These are phyloP conservation scores for Jackrogersella minutella DNA, from an alignment of 495 filamentous ascomycete genomes.

Conservation along the genomic window DNA sequence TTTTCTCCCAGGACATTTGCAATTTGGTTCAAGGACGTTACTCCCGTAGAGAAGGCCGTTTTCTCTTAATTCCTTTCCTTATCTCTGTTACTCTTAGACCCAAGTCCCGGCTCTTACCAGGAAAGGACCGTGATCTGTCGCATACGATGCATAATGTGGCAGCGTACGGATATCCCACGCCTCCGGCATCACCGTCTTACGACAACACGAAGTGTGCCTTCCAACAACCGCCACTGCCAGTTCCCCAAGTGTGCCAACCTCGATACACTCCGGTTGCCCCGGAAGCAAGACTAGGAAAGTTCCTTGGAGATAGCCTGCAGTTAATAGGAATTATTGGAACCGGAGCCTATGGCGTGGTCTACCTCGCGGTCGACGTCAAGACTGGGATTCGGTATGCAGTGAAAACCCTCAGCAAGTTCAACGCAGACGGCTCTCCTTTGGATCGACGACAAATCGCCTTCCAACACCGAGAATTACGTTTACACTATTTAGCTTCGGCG, in stretches of 20 bases:
- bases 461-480: slow-evolving; percentile 89
- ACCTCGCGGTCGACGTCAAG: slow-evolving; percentile 88
- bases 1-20: slow-evolving; percentile 35
- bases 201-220: slow-evolving; percentile 52
- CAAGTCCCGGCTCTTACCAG: slow-evolving; percentile 25
- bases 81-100: slow-evolving; percentile 34
- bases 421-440: slow-evolving; percentile 71
- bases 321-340: slow-evolving; percentile 87
- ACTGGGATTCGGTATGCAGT: slow-evolving; percentile 88
- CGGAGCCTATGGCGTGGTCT: slow-evolving; percentile 96
- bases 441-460: slow-evolving; percentile 87
- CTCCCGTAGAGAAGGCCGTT: slow-evolving; percentile 41
- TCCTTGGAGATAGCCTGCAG: slow-evolving; percentile 83
- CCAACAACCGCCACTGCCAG: slow-evolving; percentile 49
- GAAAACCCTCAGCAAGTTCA: slow-evolving; percentile 92
- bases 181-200: slow-evolving; percentile 59
- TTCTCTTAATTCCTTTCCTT: slow-evolving; percentile 45
- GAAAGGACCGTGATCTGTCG: slow-evolving; percentile 45
- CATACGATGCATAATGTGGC: slow-evolving; percentile 63
- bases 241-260: slow-evolving; percentile 38
- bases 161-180: slow-evolving; percentile 62
- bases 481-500: slow-evolving; percentile 86
- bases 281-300: slow-evolving; percentile 85
- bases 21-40: slow-evolving; percentile 36
- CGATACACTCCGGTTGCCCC: slow-evolving; percentile 61